A percentile compares a stretch with the other conserved stretches of the same genome.
phyloP scores from a whole-genome alignment of 192 early-diverging fungal species.

The Coemansia sp. region DNA sequence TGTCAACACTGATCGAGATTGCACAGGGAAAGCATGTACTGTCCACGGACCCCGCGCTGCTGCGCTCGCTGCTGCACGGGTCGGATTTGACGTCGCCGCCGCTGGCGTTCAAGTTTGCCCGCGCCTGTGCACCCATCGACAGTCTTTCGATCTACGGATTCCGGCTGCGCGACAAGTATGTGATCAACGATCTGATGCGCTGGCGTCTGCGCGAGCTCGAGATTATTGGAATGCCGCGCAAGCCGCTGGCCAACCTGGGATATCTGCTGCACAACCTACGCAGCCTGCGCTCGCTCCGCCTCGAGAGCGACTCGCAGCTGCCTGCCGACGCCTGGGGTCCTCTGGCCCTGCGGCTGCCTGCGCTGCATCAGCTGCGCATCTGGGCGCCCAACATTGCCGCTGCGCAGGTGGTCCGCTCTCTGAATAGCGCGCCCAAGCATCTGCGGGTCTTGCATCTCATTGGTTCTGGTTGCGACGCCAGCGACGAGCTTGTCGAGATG shows the following conservation, averaged over 20 bases:
- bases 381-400: conserved; percentile 36
- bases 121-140: conserved; percentile 45
- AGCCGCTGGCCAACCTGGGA: conserved; percentile 39
- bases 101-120: conserved; percentile 39
- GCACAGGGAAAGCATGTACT: conserved; percentile 42
- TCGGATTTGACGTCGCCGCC: conserved; percentile 41
- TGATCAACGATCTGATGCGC: conserved; percentile 45
- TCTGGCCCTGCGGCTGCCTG: conserved; percentile 24
- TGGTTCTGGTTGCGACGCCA: conserved; percentile 20
- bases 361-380: conserved; percentile 30
- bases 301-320: conserved; percentile 39
- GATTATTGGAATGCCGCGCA: conserved; percentile 44
- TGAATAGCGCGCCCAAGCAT: conserved; percentile 2
- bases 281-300: conserved; percentile 27
- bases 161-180: conserved; percentile 43
- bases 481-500: conserved; percentile 23
- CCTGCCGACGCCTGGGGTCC: conserved; percentile 37
- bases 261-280: conserved; percentile 32
- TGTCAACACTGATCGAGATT: conserved; percentile 34
- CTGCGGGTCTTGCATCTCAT: conserved; percentile 33
- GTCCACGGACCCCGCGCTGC: conserved; percentile 27
- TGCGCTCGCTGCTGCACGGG: conserved; percentile 42
- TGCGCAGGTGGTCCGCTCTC: conserved; percentile 15
- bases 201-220: conserved; percentile 44
- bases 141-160: conserved; percentile 42